Evolutionary conservation across 202 grass and related monocot genomes (phyloP).

Genomic region (Schoenoplectus triqueter): DNA sequence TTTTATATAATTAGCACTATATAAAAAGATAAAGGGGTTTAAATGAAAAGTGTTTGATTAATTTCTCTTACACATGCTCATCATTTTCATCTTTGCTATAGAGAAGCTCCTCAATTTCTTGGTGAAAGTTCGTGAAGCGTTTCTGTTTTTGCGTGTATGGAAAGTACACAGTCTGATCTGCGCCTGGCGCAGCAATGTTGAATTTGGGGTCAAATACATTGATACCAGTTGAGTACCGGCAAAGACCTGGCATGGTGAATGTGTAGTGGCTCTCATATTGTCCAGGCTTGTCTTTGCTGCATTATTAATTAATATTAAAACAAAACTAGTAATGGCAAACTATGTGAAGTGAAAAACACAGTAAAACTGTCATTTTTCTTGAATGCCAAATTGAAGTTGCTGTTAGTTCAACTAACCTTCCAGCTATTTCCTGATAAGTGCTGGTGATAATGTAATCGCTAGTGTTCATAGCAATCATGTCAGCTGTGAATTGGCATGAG

Average conservation of each 20-base stretch:
- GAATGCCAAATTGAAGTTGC: background rate
- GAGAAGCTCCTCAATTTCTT: conserved; percentile 84
- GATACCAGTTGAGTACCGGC: conserved; percentile 75
- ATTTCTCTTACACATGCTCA: conserved; percentile 71
- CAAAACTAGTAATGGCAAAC: background rate
- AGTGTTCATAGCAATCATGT: conserved; percentile 96
- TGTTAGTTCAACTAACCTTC: conserved; percentile 50
- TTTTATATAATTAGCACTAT: background rate
- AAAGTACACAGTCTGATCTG: conserved; percentile 91
- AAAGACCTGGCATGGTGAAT: conserved; percentile 90
- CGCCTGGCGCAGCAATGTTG: conserved; percentile 89
- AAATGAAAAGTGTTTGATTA: background rate
- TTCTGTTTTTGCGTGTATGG: conserved; percentile 90
- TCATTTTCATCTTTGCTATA: conserved; percentile 72
- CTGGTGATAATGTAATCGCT: conserved; percentile 95
- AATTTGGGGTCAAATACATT: conserved; percentile 95
- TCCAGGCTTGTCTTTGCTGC: conserved; percentile 87
- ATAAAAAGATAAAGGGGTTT: background rate
- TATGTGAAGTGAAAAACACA: conserved; percentile 14
- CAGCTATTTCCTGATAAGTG: conserved; percentile 96
- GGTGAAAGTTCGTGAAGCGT: conserved; percentile 61
- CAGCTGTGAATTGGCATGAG: conserved; percentile 96
- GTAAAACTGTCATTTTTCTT: background rate
- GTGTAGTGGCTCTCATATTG: conserved; percentile 81
- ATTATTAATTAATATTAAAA: background rate